Conservation (phyloP, 192 early-diverging fungal species). For the Allomyces macrogynus region DNA sequence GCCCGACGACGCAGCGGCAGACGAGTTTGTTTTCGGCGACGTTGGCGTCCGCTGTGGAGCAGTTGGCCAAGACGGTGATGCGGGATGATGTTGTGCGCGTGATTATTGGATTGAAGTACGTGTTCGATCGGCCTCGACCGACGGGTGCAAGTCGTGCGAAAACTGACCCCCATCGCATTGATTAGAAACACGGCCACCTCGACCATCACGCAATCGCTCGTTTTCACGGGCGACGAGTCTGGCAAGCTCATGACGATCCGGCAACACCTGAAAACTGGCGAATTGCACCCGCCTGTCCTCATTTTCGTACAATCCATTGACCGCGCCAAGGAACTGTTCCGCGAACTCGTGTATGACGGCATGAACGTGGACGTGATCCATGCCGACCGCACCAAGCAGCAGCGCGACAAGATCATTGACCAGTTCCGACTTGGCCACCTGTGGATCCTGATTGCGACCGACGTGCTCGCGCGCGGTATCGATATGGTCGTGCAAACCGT, state of each 20-base stretch:
- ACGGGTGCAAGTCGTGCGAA: too few species aligned
- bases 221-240: slow-evolving; percentile 79
- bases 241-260: slow-evolving; percentile 87
- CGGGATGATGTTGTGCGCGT: slow-evolving; percentile 61
- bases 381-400: slow-evolving; percentile 78
- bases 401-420: slow-evolving; percentile 75
- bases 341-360: slow-evolving; percentile 88
- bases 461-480: slow-evolving; percentile 93
- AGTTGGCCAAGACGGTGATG: slow-evolving; percentile 85
- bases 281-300: slow-evolving; percentile 76
- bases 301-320: slow-evolving; percentile 97
- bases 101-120: slow-evolving; percentile 63
- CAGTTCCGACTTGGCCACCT: slow-evolving; percentile 75
- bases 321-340: slow-evolving; percentile 86
- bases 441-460: slow-evolving; percentile 91
- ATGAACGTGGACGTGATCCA: slow-evolving; percentile 97
- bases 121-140: not conserved
- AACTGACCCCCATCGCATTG: not conserved
- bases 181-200: slow-evolving; percentile 71
- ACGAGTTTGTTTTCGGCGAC: slow-evolving; percentile 87
- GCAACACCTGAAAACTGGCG: slow-evolving; percentile 50
- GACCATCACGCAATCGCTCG: slow-evolving; percentile 68
- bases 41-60: slow-evolving; percentile 70
- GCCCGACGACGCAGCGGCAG: slow-evolving; percentile 48
- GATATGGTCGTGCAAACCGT: slow-evolving; percentile 95